Evolutionary conservation across 2,329 filamentous ascomycete species (phyloP).

Genomic region (Claviceps monticola): DNA sequence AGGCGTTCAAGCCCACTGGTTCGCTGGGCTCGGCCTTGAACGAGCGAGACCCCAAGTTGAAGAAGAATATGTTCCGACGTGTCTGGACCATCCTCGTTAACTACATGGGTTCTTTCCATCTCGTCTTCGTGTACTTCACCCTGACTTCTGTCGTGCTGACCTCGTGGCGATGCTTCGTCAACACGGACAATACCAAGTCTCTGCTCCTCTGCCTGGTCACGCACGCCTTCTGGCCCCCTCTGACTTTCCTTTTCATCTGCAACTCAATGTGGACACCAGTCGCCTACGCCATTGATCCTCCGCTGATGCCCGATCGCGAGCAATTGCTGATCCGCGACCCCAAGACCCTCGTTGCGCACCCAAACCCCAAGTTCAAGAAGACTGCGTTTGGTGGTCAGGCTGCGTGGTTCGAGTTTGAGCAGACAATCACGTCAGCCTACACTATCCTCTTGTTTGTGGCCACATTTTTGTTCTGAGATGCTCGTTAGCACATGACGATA

Average conservation of each 20-base stretch:
- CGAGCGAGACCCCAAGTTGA: conserved; percentile 39
- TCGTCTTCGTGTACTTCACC: conserved; percentile 39
- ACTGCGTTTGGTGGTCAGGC: conserved; percentile 39
- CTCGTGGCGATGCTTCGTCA: conserved; percentile 34
- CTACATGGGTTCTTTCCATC: conserved; percentile 41
- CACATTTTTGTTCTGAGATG: conserved; percentile 18
- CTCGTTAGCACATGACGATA: neutral
- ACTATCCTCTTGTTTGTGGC: conserved; percentile 35
- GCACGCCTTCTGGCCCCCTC: conserved; percentile 47
- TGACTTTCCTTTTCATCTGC: conserved; percentile 42
- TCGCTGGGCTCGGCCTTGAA: conserved; percentile 41
- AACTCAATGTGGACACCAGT: conserved; percentile 44
- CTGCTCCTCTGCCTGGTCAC: conserved; percentile 40
- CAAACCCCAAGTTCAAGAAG: conserved; percentile 36
- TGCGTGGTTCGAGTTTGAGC: conserved; percentile 42
- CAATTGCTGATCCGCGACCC: conserved; percentile 40
- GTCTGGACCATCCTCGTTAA: conserved; percentile 40
- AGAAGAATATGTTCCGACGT: conserved; percentile 38
- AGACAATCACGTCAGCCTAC: conserved; percentile 34
- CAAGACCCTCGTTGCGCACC: conserved; percentile 39
- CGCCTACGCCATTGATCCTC: conserved; percentile 46
- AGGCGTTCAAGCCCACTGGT: conserved; percentile 48
- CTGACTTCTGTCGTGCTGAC: conserved; percentile 35
- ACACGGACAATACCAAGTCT: conserved; percentile 22
- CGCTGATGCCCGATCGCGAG: conserved; percentile 41